Evolutionary conservation across 257 asterid species (phyloP).

Genomic region (Gentiana macrophylla): DNA sequence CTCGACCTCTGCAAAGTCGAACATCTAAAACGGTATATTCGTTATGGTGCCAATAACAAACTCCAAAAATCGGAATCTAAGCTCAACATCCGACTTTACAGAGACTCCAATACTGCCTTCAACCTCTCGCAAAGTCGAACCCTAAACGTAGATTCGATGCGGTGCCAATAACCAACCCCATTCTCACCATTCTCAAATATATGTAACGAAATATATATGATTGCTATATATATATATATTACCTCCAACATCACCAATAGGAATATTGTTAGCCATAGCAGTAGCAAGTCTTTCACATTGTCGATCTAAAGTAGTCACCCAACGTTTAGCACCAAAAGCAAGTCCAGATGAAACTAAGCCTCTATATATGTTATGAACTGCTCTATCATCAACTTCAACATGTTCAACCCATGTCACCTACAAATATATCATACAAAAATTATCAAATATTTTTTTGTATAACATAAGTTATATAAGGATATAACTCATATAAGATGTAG

Average conservation of each 20-base stretch:
- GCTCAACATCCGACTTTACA: too few species aligned
- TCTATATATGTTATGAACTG: conserved; percentile 15
- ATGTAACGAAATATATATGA: too few species aligned
- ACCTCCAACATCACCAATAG: conserved; percentile 17
- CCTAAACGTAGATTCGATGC: too few species aligned
- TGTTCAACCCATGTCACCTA: conserved; percentile 63
- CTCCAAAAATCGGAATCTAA: too few species aligned
- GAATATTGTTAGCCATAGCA: conserved; percentile 13
- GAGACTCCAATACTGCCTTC: too few species aligned
- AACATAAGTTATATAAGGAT: neutral
- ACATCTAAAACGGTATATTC: neutral
- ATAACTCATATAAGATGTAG: too few species aligned
- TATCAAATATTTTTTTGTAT: neutral
- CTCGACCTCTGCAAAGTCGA: too few species aligned
- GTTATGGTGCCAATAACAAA: neutral
- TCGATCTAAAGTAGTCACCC: conserved; percentile 42
- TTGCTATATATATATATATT: too few species aligned
- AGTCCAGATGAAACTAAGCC: conserved; percentile 21
- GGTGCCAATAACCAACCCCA: too few species aligned
- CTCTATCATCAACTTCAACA: conserved; percentile 16
- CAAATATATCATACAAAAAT: neutral
- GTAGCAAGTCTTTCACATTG: conserved; percentile 22
- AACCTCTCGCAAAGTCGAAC: too few species aligned
- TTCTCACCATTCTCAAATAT: too few species aligned
- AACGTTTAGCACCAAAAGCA: conserved; percentile 34